phyloP scores from a whole-genome alignment of 2,329 filamentous ascomycete species.

The Albifimbria verrucaria region DNA sequence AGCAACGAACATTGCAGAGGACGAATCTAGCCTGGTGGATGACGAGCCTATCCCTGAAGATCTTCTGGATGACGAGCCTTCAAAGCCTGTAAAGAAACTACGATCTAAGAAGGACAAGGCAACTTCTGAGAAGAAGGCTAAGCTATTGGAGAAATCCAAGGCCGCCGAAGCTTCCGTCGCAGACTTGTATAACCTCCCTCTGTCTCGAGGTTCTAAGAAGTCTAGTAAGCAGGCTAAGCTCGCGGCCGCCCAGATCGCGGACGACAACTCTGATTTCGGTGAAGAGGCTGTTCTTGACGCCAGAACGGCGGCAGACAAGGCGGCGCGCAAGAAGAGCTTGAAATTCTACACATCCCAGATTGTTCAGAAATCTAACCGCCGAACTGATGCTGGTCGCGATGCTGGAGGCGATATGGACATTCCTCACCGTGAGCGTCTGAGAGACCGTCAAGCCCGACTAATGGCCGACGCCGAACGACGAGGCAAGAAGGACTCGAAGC shows the following conservation, averaged over 20 bases:
- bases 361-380: conserved; percentile 88
- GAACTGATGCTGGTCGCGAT: conserved; percentile 67
- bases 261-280: conserved; percentile 84
- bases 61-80: conserved; percentile 12
- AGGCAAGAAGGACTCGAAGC: conserved; percentile 62
- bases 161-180: conserved; percentile 68
- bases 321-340: conserved; percentile 82
- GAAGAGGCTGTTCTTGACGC: conserved; percentile 80
- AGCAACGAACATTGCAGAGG: conserved; percentile 37
- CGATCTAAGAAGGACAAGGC: conserved; percentile 32
- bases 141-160: conserved; percentile 46
- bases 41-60: conserved; percentile 15
- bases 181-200: conserved; percentile 62
- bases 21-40: conserved; percentile 17
- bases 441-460: conserved; percentile 80
- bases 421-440: conserved; percentile 83
- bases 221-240: conserved; percentile 33
- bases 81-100: conserved; percentile 26
- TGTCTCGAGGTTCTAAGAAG: conserved; percentile 47
- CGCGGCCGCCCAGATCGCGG: conserved; percentile 38
- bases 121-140: conserved; percentile 34
- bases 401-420: conserved; percentile 79
- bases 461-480: conserved; percentile 85
- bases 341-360: conserved; percentile 99
- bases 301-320: conserved; percentile 80